These are phyloP conservation scores for Eimeria falciformis DNA, from an alignment of 169 alveolate genomes.

Conservation along the genomic window DNA sequence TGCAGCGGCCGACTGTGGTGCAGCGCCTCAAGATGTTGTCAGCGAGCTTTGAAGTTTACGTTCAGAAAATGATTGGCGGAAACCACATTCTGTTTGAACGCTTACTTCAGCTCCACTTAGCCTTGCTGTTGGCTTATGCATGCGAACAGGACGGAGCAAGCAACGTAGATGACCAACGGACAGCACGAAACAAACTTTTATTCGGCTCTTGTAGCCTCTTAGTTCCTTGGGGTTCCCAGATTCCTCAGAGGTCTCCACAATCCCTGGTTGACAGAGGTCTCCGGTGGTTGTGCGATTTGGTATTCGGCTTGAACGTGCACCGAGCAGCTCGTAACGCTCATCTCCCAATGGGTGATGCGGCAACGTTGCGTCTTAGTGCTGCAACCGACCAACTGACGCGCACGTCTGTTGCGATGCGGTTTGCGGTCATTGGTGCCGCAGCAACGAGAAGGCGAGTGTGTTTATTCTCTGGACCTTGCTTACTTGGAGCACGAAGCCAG, in stretches of 20 bases:
- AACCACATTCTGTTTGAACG: constrained; percentile 5
- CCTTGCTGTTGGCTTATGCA: constrained; percentile 42
- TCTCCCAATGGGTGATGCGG: constrained; percentile 61
- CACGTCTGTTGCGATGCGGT: constrained; percentile 47
- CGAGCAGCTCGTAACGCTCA: neutral
- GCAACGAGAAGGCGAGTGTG: constrained; percentile 54
- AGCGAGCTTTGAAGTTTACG: constrained; percentile 5
- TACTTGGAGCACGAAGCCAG: constrained; percentile 8
- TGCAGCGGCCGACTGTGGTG: constrained; percentile 21
- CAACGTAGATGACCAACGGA: neutral
- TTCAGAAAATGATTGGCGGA: neutral
- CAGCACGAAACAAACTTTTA: neutral
- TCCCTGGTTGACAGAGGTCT: constrained; percentile 7
- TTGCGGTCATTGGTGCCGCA: constrained; percentile 24
- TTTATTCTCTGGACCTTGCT: too few relatives aligned
- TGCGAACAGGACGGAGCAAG: constrained; percentile 40
- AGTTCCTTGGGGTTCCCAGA: constrained; percentile 3
- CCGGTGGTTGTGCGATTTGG: constrained; percentile 48
- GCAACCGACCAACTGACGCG: constrained; percentile 62
- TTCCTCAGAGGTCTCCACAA: neutral
- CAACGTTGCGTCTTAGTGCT: constrained; percentile 63
- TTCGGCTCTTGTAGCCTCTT: constrained; percentile 60
- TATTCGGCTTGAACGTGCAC: constrained; percentile 16
- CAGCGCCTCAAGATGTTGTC: constrained; percentile 10
- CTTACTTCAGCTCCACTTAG: constrained; percentile 63